Conservation (phyloP, 768 basidiomycete species). For the Termitomyces sp. region DNA sequence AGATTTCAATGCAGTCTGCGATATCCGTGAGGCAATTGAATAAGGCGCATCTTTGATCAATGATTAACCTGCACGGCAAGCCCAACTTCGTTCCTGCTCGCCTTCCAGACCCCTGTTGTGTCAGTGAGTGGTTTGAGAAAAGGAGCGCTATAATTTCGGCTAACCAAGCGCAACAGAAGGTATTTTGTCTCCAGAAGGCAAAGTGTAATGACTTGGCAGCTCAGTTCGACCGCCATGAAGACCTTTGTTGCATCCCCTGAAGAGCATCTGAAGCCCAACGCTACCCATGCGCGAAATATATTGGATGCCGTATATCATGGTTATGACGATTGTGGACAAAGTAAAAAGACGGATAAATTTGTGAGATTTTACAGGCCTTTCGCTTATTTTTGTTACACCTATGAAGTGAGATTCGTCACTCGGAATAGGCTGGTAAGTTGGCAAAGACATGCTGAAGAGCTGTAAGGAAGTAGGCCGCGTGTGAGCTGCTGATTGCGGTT, state of each 20-base stretch:
- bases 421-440: conserved; percentile 6
- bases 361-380: not conserved
- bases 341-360: conserved; percentile 46
- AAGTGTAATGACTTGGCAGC: conserved; percentile 44
- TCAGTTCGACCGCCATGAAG: not conserved
- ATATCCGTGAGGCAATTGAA: not conserved
- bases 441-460: conserved; percentile 7
- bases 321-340: conserved; percentile 5
- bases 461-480: too few species aligned
- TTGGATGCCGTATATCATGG: conserved; percentile 5
- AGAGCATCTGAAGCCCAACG: not conserved
- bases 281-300: not conserved
- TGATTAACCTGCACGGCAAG: conserved; percentile 51
- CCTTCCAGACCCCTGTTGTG: conserved; percentile 55
- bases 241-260: conserved; percentile 5
- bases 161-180: conserved; percentile 63
- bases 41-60: not conserved
- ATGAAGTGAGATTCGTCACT: not conserved
- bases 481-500: conserved; percentile 23
- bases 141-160: not conserved
- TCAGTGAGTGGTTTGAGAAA: not conserved
- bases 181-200: conserved; percentile 65
- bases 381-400: not conserved
- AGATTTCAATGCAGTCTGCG: conserved; percentile 47
- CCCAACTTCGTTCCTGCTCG: conserved; percentile 53